Conservation (phyloP, 2,329 filamentous ascomycete genomes). For the Colletotrichum orchidophilum region DNA sequence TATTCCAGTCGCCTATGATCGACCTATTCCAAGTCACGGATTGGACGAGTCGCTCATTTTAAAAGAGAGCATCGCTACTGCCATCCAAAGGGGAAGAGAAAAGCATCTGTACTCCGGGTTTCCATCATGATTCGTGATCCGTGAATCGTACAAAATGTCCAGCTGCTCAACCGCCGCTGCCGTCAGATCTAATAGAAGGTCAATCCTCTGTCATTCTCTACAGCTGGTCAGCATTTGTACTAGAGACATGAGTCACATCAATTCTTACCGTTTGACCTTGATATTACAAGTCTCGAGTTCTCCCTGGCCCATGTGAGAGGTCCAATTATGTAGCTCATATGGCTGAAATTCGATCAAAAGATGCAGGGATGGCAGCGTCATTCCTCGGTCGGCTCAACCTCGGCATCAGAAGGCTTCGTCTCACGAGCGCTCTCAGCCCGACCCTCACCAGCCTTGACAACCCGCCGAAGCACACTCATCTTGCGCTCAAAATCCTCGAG, state of each 20-base stretch:
- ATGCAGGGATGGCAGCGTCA: constrained; percentile 5
- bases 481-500: constrained; percentile 66
- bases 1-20: not conserved
- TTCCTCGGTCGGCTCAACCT: constrained; percentile 34
- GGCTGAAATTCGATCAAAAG: not conserved
- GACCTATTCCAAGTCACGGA: not conserved
- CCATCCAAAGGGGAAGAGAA: not conserved
- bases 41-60: not conserved
- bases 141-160: not conserved
- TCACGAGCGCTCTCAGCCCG: constrained; percentile 22
- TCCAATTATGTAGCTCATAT: not conserved
- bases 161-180: not conserved
- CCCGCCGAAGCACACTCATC: constrained; percentile 63
- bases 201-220: not conserved
- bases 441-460: constrained; percentile 60
- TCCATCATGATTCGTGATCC: not conserved
- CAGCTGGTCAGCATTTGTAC: not conserved
- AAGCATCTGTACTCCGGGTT: not conserved
- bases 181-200: not conserved
- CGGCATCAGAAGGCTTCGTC: not conserved
- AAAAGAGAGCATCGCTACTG: not conserved
- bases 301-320: not conserved
- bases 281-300: not conserved
- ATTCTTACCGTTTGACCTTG: not conserved
- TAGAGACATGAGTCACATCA: fast-evolving